These are phyloP conservation scores for Microdochium nivale DNA, from an alignment of 2,329 filamentous ascomycete genomes.

Conservation along the genomic window DNA sequence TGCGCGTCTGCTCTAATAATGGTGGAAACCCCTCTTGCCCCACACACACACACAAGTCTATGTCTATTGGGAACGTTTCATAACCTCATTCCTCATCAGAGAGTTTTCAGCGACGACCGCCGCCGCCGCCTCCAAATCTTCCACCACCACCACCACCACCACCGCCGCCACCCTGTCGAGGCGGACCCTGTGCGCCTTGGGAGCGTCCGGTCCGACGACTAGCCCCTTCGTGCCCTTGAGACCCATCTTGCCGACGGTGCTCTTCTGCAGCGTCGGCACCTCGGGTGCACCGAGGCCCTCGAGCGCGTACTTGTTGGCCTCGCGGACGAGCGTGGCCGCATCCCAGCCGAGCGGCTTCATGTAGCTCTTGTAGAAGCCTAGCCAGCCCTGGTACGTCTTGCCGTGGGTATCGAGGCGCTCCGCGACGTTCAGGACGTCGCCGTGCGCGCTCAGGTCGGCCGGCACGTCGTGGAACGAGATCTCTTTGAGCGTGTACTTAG, in stretches of 20 bases:
- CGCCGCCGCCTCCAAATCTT: constrained; percentile 11
- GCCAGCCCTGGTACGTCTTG: constrained; percentile 47
- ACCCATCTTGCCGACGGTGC: constrained; percentile 47
- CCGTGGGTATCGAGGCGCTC: constrained; percentile 30
- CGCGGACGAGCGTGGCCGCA: constrained; percentile 29
- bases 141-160: constrained; percentile 1
- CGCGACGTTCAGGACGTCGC: constrained; percentile 28
- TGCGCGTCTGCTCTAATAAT: too few species aligned
- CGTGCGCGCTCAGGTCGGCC: constrained; percentile 33
- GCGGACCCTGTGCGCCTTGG: constrained; percentile 13
- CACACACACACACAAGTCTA: too few species aligned
- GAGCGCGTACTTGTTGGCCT: constrained; percentile 41
- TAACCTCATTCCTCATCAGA: too few species aligned
- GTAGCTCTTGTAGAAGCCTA: constrained; percentile 44
- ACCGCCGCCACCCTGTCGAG: not conserved
- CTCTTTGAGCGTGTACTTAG: constrained; percentile 39
- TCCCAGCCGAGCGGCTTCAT: constrained; percentile 30
- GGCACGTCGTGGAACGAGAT: constrained; percentile 41
- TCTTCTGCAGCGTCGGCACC: constrained; percentile 36
- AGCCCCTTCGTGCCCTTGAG: constrained; percentile 42
- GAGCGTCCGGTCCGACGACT: constrained; percentile 32
- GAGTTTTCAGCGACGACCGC: not conserved
- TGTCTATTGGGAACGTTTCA: too few species aligned
- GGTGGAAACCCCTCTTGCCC: too few species aligned
- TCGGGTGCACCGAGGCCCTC: constrained; percentile 37